A percentile compares a stretch with the other conserved stretches of the same genome.
Conservation (phyloP, 2,329 filamentous ascomycete genomes). For the Talaromyces sp. region DNA sequence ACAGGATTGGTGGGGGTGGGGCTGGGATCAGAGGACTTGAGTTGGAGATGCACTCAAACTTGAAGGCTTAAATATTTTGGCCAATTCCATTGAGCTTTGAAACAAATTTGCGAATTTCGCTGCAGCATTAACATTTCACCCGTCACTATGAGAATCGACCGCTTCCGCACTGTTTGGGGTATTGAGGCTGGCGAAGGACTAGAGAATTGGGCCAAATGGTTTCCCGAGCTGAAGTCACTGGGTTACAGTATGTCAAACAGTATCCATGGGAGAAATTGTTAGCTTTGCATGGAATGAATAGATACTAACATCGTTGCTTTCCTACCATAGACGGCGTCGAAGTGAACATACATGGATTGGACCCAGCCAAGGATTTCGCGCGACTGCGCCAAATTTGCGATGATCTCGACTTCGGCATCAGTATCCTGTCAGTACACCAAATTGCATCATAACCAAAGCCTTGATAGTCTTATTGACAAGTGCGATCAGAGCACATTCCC, state of each 20-base stretch:
- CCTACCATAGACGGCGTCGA: conserved; percentile 21
- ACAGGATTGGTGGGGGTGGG: background rate
- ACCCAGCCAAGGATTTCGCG: conserved; percentile 4
- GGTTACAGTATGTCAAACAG: conserved; percentile 21
- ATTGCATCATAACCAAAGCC: too few relatives aligned
- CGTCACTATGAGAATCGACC: conserved; percentile 16
- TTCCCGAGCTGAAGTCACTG: conserved; percentile 23
- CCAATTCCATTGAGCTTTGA: background rate
- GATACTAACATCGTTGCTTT: background rate
- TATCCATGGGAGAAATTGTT: too few relatives aligned
- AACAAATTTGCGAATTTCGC: background rate
- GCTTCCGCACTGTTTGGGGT: conserved; percentile 27
- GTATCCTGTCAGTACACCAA: conserved; percentile 15
- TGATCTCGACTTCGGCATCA: conserved; percentile 21
- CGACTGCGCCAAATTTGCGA: conserved; percentile 18
- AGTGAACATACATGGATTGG: conserved; percentile 18
- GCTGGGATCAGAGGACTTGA: background rate
- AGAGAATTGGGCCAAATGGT: conserved; percentile 23
- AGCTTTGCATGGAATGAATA: background rate
- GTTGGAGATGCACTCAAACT: too few relatives aligned
- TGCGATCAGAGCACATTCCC: conserved; percentile 19
- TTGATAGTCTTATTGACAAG: too few relatives aligned
- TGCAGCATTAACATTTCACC: background rate
- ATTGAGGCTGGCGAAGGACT: conserved; percentile 20
- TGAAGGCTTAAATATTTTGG: background rate